Percentiles rank a stretch among this genome's conserved stretches.
Evolutionary conservation across 768 basidiomycete species (phyloP).

Genomic region (Russula brevipes): DNA sequence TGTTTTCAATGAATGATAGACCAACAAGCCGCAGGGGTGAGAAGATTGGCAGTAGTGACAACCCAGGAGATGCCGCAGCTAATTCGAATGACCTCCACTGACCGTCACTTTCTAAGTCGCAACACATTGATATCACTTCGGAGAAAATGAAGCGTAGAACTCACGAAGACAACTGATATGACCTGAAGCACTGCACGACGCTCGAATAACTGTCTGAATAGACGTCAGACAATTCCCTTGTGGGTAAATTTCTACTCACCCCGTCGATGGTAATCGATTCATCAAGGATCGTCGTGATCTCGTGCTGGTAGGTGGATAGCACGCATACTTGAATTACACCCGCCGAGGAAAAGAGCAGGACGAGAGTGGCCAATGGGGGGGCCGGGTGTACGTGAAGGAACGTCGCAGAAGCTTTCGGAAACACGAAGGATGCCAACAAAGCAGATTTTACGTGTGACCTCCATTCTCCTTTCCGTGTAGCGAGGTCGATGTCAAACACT

Average conservation of each 20-base stretch:
- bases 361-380: slow-evolving; percentile 14
- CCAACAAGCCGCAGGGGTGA: slow-evolving; percentile 14
- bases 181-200: slow-evolving; percentile 32
- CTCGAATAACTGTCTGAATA: slow-evolving; percentile 28
- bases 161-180: slow-evolving; percentile 32
- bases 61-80: background rate
- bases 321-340: slow-evolving; percentile 25
- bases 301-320: slow-evolving; percentile 8
- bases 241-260: background rate
- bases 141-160: slow-evolving; percentile 3
- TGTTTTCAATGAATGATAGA: slow-evolving; percentile 17
- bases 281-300: slow-evolving; percentile 5
- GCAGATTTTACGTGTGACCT: slow-evolving; percentile 29
- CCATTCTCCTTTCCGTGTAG: slow-evolving; percentile 26
- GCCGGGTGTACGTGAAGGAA: slow-evolving; percentile 28
- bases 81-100: slow-evolving; percentile 40
- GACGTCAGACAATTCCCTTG: background rate
- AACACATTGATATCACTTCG: background rate
- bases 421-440: slow-evolving; percentile 33
- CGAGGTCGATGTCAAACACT: slow-evolving; percentile 31
- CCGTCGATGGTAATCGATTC: slow-evolving; percentile 7
- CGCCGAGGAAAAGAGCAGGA: slow-evolving; percentile 22
- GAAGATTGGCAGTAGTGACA: background rate
- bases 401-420: slow-evolving; percentile 29
- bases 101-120: slow-evolving; percentile 40